Evolutionary conservation across 2,329 filamentous ascomycete species (phyloP), one percentile per base, ranked within the genome.

Genomic region (Scedosporium dehoogii): DNA sequence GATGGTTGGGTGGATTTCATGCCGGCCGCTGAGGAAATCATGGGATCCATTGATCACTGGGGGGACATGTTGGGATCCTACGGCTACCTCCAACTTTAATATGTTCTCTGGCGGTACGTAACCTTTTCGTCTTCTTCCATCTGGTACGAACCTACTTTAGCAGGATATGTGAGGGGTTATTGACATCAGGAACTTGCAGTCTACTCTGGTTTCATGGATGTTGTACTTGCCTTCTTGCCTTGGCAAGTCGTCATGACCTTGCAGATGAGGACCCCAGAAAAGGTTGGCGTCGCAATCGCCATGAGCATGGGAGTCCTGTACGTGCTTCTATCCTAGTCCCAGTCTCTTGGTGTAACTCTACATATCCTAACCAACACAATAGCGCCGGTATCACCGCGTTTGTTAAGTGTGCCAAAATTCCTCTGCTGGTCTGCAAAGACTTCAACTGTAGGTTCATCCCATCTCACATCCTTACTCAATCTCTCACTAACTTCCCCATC

Each of bases 241-340:
- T 76, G 73, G 75, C 72, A 69, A 23, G 72, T 78, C 9, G 72
- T 78, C 46, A 74, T 73, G 74, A 68, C 67, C 0, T 66, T 76
- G n/a, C 70, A 70, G 6, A 76, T 78, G 72, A 73, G 69, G 62
- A 68, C 66, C 25, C 73, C 71, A 63, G 76, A 78, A 58, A 76
- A 77, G 60, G 62, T 75, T 16, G 74, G 76, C 3, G 74, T 76
- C 0, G 65, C 73, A 6, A 65, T 75, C 1, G 76, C 76, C 6
- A 77, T 78, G 76, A 75, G 73, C 65, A 73, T 78, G 69, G 76
- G 76, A 1, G 62, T 78, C 1, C 74, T 78, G 74, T 75, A 66
- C 66, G 72, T 62, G 29, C 2, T 7, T 33, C 29, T 21, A 6
- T 12, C 3, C 4, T 4, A 12, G 6, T 14, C 21, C 21, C 27